These are phyloP conservation scores for Tetracentron sinense DNA, from an alignment of 164 flowering plant species.

Conservation along the genomic window DNA sequence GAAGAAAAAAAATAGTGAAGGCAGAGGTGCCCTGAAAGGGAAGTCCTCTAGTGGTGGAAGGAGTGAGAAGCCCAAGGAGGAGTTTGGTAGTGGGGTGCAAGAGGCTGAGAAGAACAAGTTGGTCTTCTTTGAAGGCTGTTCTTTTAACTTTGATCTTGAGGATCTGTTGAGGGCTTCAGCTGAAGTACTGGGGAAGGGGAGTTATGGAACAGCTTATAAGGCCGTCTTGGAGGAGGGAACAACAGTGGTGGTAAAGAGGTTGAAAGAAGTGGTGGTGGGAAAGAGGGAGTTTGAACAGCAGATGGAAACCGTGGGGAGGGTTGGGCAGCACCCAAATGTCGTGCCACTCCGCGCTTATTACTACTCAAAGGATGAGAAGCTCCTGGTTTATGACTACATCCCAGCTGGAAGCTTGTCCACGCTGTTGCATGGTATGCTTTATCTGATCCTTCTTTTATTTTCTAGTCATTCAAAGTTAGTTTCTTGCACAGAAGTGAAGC, in stretches of 20 bases:
- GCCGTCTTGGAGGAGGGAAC: conserved; percentile 62
- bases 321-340: conserved; percentile 42
- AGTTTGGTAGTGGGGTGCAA: conserved; percentile 72
- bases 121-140: conserved; percentile 52
- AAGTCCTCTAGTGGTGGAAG: conserved; percentile 44
- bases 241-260: conserved; percentile 51
- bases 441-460: not conserved
- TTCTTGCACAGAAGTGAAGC: no score
- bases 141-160: conserved; percentile 59
- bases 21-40: conserved; percentile 27
- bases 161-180: conserved; percentile 74
- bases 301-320: conserved; percentile 48
- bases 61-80: conserved; percentile 57
- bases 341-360: conserved; percentile 64
- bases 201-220: conserved; percentile 66
- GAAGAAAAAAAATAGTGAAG: conserved; percentile 33
- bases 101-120: conserved; percentile 72
- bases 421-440: conserved; percentile 48
- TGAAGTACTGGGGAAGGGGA: conserved; percentile 80
- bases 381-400: conserved; percentile 47
- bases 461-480: not conserved
- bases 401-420: conserved; percentile 44
- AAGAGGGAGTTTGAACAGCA: conserved; percentile 62
- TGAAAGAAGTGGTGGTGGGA: conserved; percentile 49
- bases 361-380: conserved; percentile 68